Base-by-base conservation (phyloP, 306 rosid species). In the Corylus heterophylla region DNA sequence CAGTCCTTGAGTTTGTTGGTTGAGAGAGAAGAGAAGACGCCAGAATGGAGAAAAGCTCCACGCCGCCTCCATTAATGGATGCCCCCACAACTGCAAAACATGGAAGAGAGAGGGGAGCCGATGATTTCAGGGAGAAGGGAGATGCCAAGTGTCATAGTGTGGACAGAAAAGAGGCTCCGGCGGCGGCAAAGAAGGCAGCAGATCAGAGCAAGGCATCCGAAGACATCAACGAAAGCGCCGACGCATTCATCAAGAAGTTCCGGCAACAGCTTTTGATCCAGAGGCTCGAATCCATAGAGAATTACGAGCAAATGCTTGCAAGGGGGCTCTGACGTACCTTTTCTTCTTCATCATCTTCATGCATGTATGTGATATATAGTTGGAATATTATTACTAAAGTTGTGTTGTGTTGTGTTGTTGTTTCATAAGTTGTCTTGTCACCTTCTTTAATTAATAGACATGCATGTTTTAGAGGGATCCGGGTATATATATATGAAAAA, bases 161-260 rank as follows among this genome's bases (percentile, higher is more conserved):
- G 25, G 25, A 22, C 25, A 22, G 69, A 61, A 81, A 82, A 52
- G 85, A 84, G 20, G 54, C 35, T 31, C 35, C 56, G 9, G 76
- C 25, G 37, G 18, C 44, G 50, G 17, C 55, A 11, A 85, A 77
- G 88, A 85, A 88, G 71, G 76, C 83, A 31, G 35, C 35, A 2
- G 98, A 3, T 48, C 12, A 91, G 89, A 86, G 85, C 58, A 88
- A 89, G 71, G 45, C 86, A 3, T 78, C 91, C 20, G 87, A 87
- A 78, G 97, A 92, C 29, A 84, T 95, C 56, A 84, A 95, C 52
- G 90, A 85, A 44, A 91, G 98, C n/a, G 97, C 97, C 1, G 98
- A 92, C 29, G 94, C 92, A 2, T 95, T 95, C 84, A 95, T 95
- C 84, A 87, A 89, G 85, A 95, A 90, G 62, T 95, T 95, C 90